Conservation (phyloP, 176 grass and related monocot genomes). For the Oryza glumipatula region DNA sequence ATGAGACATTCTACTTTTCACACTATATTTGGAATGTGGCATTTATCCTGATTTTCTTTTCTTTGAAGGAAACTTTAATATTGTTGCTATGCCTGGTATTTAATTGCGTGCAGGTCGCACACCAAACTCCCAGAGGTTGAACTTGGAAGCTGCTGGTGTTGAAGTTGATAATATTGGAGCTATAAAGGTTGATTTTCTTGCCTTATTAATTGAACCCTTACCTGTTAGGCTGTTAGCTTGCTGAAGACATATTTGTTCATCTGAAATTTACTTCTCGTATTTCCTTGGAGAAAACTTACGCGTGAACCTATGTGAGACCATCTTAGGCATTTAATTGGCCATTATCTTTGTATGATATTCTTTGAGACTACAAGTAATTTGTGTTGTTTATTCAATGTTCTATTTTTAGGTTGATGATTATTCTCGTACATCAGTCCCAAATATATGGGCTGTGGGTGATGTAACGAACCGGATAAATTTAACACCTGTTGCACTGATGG, state of each 20-base stretch:
- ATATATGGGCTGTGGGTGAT: constrained; percentile 96
- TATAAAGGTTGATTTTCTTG: constrained; percentile 70
- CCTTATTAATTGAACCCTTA: constrained; percentile 16
- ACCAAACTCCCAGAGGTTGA: constrained; percentile 83
- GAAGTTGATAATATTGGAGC: constrained; percentile 76
- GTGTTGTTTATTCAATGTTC: constrained; percentile 14
- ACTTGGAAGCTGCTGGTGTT: constrained; percentile 80
- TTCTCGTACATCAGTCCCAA: constrained; percentile 74
- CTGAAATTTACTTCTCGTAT: constrained; percentile 9
- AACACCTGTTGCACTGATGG: constrained; percentile 96
- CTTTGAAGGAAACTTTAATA: constrained; percentile 6
- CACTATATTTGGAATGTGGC: background rate
- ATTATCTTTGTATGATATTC: constrained; percentile 16
- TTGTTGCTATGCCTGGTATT: constrained; percentile 38
- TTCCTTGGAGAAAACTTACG: constrained; percentile 8
- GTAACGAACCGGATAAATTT: constrained; percentile 96
- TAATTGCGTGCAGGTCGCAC: constrained; percentile 57
- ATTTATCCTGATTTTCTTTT: background rate
- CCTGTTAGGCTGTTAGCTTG: background rate
- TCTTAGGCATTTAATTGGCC: background rate
- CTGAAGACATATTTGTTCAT: background rate
- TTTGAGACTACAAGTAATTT: constrained; percentile 12
- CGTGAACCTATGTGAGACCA: background rate
- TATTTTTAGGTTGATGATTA: constrained; percentile 89
- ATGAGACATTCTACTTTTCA: background rate